A percentile compares a stretch with the other conserved stretches of the same genome.
phyloP scores from a whole-genome alignment of 169 alveolate species.

The Fabrea salina region DNA sequence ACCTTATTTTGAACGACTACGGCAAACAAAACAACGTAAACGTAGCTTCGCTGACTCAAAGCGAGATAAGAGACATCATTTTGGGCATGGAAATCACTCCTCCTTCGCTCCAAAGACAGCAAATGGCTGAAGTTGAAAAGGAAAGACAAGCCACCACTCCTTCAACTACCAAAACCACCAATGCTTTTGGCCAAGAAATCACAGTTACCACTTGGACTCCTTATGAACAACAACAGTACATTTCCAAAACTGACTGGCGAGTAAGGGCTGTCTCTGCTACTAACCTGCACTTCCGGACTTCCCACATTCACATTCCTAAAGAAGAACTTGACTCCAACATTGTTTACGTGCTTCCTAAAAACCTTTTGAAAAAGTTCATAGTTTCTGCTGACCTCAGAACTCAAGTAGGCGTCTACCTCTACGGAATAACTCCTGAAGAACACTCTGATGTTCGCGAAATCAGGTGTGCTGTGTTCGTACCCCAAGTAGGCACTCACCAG shows the following conservation, averaged over 20 bases:
- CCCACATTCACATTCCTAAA: slow-evolving; percentile 94
- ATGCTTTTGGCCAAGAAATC: slow-evolving; percentile 96
- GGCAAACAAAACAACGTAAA: slow-evolving; percentile 98
- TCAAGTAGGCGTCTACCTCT: slow-evolving; percentile 96
- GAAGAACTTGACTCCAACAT: slow-evolving; percentile 89
- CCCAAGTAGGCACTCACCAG: slow-evolving; percentile 97
- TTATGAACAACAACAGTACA: slow-evolving; percentile 96
- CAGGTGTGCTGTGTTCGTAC: slow-evolving; percentile 51
- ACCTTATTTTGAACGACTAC: slow-evolving; percentile 97
- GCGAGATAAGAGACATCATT: slow-evolving; percentile 99
- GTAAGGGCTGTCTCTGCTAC: slow-evolving; percentile 98
- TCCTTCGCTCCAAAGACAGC: slow-evolving; percentile 94
- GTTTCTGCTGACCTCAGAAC: slow-evolving; percentile 97
- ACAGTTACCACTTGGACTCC: slow-evolving; percentile 97
- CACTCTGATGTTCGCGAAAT: slow-evolving; percentile 74
- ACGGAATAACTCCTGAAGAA: slow-evolving; percentile 92
- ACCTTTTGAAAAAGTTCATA: slow-evolving; percentile 95
- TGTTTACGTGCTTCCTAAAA: slow-evolving; percentile 96
- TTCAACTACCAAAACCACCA: slow-evolving; percentile 93
- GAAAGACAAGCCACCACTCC: slow-evolving; percentile 76
- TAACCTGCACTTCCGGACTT: slow-evolving; percentile 94
- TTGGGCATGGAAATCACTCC: slow-evolving; percentile 99
- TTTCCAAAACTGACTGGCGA: slow-evolving; percentile 99
- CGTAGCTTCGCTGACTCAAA: slow-evolving; percentile 97
- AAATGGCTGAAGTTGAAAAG: slow-evolving; percentile 93